These are phyloP conservation scores for Seminavis robusta DNA, from an alignment of 108 stramenopile species.

Conservation along the genomic window DNA sequence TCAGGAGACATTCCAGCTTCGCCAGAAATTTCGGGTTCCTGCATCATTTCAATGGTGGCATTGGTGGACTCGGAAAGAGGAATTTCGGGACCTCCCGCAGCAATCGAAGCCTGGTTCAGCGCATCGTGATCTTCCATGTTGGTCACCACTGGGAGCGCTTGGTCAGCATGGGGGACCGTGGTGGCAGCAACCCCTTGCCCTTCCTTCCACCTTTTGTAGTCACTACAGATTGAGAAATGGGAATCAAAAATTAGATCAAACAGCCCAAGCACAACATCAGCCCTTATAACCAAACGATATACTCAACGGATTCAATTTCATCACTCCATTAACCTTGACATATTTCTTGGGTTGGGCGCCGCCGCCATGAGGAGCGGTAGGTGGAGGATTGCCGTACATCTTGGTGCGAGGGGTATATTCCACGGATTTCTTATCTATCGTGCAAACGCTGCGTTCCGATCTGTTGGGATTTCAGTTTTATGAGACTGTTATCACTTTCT, in stretches of 20 bases:
- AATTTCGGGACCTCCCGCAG: slow-evolving; percentile 14
- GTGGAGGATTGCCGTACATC: no score
- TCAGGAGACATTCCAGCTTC: slow-evolving; percentile 21
- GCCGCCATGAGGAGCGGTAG: no score
- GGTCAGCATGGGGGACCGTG: neutral
- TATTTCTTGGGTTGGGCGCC: slow-evolving; percentile 53
- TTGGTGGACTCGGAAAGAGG: slow-evolving; percentile 27
- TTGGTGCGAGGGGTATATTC: no score
- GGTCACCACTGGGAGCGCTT: slow-evolving; percentile 1
- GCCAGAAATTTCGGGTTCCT: slow-evolving; percentile 32
- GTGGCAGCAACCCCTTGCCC: slow-evolving; percentile 16
- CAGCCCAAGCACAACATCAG: no score
- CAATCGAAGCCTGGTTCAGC: slow-evolving; percentile 20
- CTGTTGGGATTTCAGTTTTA: no score
- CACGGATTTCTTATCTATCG: no score
- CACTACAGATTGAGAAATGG: no score
- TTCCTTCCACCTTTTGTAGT: slow-evolving; percentile 41
- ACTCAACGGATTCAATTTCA: slow-evolving; percentile 51
- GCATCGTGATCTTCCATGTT: slow-evolving; percentile 28
- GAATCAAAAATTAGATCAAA: no score
- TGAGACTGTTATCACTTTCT: no score
- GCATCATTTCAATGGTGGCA: slow-evolving; percentile 45
- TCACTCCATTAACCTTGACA: slow-evolving; percentile 35
- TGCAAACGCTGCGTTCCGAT: no score
- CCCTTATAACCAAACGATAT: no score